Conservation (phyloP, 371 early-diverging fungal species). For the Globomyces sp. region DNA sequence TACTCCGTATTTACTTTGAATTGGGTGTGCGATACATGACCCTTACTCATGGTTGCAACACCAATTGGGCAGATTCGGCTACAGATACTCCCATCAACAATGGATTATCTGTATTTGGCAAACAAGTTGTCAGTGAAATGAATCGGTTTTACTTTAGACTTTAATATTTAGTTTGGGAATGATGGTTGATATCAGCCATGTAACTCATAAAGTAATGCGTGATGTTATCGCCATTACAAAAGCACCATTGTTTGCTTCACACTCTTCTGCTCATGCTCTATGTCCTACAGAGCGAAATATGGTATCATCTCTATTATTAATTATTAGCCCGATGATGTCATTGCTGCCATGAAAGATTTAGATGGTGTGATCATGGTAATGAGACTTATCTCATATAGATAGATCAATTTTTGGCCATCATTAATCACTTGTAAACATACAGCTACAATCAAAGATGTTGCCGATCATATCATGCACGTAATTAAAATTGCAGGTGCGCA, state of each 20-base stretch:
- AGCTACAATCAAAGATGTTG: constrained; percentile 54
- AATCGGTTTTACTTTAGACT: constrained; percentile 36
- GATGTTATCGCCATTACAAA: constrained; percentile 51
- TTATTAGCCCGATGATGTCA: constrained; percentile 54
- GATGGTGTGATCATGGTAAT: constrained; percentile 62
- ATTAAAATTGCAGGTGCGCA: constrained; percentile 52
- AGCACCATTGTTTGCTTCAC: constrained; percentile 67
- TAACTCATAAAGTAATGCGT: constrained; percentile 61
- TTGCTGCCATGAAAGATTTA: constrained; percentile 47
- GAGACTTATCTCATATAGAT: too few species aligned
- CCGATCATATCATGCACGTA: constrained; percentile 62
- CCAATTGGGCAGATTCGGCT: constrained; percentile 66
- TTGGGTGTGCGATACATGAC: constrained; percentile 71
- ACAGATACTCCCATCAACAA: constrained; percentile 50
- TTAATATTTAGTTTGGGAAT: constrained; percentile 50
- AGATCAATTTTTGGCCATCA: constrained; percentile 54
- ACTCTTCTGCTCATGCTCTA: constrained; percentile 56
- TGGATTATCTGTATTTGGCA: constrained; percentile 61
- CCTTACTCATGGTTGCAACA: constrained; percentile 66
- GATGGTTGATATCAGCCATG: constrained; percentile 68
- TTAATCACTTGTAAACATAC: constrained; percentile 50
- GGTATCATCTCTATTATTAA: constrained; percentile 10
- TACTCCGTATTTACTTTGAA: constrained; percentile 55
- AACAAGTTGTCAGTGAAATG: constrained; percentile 59
- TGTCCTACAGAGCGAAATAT: constrained; percentile 62